Base-by-base conservation (phyloP, 331 rosid genomes). In the Saraca asoca region DNA sequence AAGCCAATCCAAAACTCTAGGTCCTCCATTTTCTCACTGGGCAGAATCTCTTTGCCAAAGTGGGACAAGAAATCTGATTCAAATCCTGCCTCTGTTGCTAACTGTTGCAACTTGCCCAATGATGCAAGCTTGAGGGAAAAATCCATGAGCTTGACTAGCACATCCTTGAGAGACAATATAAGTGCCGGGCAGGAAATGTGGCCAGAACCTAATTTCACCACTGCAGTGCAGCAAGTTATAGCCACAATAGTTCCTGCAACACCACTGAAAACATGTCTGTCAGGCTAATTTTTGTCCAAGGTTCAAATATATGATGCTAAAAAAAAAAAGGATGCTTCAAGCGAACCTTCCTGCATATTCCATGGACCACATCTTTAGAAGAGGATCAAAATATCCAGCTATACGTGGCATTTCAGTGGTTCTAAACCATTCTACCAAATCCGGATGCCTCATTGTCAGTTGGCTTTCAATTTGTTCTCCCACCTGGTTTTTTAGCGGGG, bases 301-400 rank as follows among this genome's bases (percentile, higher is more conserved):
- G 17, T 33, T 34, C 46, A 39, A 67, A 63, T 15, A 60, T 59
- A 20, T 67, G 59, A 60, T 52, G 64, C 53, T 46, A 51, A 50
- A 67, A 66, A 31, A 50, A 75, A 31, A 50, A 75, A 68, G 75
- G 61, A 50, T 53, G 62, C 50, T 74, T 46, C 41, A 77, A 70
- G 63, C 90, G 65, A 77, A 85, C 91, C 95, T 85, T 85, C 95
- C 91, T 12, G 91, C 90, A 69, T 88, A 88, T 52, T 88, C 87
- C 88, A 75, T 51, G 33, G 95, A 81, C 90, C 86, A 85, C 72
- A 79, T 78, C 55, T 79, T 83, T 18, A 85, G 76, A 78, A 83
- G 78, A 60, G 91, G 88, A 75, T 51, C 15, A 71, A 88, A 81
- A 75, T 75, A 83, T 66, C 79, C 80, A n/a, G 80, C 77, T 46